These are phyloP conservation scores for Leccinum disarticulatum DNA, from an alignment of 768 basidiomycete species.

Conservation along the genomic window DNA sequence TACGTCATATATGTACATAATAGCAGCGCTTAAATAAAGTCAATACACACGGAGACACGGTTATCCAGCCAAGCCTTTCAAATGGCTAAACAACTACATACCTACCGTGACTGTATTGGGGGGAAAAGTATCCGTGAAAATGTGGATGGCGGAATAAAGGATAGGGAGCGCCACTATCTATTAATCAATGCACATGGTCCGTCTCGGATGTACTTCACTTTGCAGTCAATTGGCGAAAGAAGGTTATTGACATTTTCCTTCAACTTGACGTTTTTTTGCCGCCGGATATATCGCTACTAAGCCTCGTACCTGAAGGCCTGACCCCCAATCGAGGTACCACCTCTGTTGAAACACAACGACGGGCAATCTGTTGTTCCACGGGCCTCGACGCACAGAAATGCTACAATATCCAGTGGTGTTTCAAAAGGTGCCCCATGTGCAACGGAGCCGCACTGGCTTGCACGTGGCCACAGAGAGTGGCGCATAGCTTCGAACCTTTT, in stretches of 20 bases:
- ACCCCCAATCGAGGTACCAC: neutral
- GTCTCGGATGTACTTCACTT: neutral
- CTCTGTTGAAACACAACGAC: neutral
- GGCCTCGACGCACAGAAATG: neutral
- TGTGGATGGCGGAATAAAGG: neutral
- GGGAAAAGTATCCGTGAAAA: too few relatives aligned
- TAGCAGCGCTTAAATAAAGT: neutral
- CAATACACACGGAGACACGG: neutral
- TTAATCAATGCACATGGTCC: neutral
- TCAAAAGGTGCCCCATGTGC: neutral
- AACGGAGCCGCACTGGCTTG: neutral
- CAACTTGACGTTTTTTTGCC: too few relatives aligned
- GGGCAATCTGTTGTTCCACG: neutral
- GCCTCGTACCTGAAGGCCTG: neutral
- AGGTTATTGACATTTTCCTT: neutral
- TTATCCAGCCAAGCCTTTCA: neutral
- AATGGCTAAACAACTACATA: neutral
- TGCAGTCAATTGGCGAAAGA: neutral
- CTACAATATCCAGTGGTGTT: neutral
- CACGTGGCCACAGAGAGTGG: neutral
- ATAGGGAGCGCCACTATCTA: neutral
- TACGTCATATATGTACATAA: neutral
- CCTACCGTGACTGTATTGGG: too few relatives aligned
- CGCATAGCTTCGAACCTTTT: slow-evolving; percentile 2
- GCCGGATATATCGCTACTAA: too few relatives aligned